Conservation (phyloP, 768 basidiomycete species). For the Lentinula guzmanii region DNA sequence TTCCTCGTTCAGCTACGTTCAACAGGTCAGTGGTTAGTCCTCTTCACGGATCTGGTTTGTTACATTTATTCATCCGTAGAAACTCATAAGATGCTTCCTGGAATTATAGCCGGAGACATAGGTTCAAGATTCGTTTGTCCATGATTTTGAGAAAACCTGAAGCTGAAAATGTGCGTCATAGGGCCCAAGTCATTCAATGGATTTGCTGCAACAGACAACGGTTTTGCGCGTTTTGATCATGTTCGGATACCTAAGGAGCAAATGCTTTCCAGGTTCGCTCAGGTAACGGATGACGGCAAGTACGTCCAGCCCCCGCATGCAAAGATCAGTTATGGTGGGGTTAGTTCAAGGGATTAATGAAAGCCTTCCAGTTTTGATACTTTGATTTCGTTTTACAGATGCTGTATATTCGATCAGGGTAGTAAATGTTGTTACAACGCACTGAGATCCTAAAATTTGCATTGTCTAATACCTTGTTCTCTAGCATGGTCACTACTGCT, state of each 20-base stretch:
- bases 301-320: constrained; percentile 67
- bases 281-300: constrained; percentile 56
- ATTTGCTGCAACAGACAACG: constrained; percentile 52
- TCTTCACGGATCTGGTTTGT: not conserved
- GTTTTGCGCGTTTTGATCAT: constrained; percentile 60
- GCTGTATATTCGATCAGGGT: constrained; percentile 69
- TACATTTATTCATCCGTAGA: constrained; percentile 29
- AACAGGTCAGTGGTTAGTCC: constrained; percentile 33
- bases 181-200: constrained; percentile 56
- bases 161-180: constrained; percentile 12
- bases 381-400: constrained; percentile 35
- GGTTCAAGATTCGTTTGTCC: constrained; percentile 26
- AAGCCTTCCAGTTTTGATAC: not conserved
- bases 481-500: constrained; percentile 57
- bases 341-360: constrained; percentile 24
- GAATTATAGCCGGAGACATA: constrained; percentile 65
- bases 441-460: not conserved
- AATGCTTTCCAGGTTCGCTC: constrained; percentile 73
- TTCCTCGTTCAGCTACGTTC: constrained; percentile 70
- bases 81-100: constrained; percentile 53
- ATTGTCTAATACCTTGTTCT: not conserved
- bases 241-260: constrained; percentile 62
- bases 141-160: not conserved
- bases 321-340: constrained; percentile 72
- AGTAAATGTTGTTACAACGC: constrained; percentile 11